A percentile compares a stretch with the other conserved stretches of the same genome.
Evolutionary conservation across 305 asterid species (phyloP).

Genomic region (Stenogyne calaminthoides): DNA sequence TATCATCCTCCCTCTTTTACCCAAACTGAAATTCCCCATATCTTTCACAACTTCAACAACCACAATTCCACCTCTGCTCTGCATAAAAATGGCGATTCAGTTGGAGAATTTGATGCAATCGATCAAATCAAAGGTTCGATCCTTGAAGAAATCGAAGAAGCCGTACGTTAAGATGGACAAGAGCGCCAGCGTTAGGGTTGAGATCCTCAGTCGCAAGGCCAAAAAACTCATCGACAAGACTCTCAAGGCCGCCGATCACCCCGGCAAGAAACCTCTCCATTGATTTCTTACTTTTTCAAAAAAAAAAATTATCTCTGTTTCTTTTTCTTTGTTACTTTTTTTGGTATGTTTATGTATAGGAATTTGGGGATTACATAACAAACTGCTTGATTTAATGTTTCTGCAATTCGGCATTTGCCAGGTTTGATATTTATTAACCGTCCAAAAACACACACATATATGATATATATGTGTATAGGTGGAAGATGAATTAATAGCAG

Average conservation of each 20-base stretch:
- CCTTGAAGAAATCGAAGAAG: constrained; percentile 79
- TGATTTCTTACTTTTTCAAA: background rate
- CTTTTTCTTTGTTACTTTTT: background rate
- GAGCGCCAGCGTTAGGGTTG: constrained; percentile 79
- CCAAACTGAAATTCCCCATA: background rate
- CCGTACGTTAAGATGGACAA: constrained; percentile 93
- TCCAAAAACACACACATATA: background rate
- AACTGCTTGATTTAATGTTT: background rate
- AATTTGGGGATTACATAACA: background rate
- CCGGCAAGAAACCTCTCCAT: constrained; percentile 52
- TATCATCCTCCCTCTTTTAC: background rate
- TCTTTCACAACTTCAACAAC: background rate
- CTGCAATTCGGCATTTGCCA: background rate
- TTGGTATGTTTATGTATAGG: constrained; percentile 19
- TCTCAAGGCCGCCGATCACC: constrained; percentile 75
- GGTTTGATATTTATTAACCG: too few species aligned
- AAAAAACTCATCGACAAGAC: constrained; percentile 76
- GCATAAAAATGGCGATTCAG: constrained; percentile 55
- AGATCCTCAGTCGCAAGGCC: constrained; percentile 92
- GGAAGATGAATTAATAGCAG: background rate
- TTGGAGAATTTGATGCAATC: constrained; percentile 72
- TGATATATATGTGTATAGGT: background rate
- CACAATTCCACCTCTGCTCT: background rate
- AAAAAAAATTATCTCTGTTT: too few species aligned
- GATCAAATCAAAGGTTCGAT: constrained; percentile 77